Conservation (phyloP, 805 yeast species). For the Wickerhamiella shivajii region DNA sequence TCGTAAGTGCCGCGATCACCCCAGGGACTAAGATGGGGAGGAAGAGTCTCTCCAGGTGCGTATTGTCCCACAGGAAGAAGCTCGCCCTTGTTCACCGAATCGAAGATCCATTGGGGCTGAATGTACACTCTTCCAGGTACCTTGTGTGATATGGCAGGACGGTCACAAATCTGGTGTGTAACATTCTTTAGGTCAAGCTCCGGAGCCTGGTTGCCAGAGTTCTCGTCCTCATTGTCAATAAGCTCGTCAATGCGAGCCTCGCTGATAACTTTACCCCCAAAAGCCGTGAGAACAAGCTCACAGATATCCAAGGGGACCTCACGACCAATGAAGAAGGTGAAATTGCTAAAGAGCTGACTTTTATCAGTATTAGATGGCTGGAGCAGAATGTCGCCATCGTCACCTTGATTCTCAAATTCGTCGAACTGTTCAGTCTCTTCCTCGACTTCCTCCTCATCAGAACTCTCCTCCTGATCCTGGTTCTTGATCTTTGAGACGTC, state of each 20-base stretch:
- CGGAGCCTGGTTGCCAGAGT: constrained; percentile 27
- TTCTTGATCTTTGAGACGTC: constrained; percentile 25
- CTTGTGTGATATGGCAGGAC: constrained; percentile 65
- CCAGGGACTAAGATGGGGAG: constrained; percentile 98
- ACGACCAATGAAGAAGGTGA: constrained; percentile 79
- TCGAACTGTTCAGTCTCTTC: constrained; percentile 45
- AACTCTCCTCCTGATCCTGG: constrained; percentile 20
- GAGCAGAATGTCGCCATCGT: constrained; percentile 38
- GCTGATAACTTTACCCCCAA: constrained; percentile 74
- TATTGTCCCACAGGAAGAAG: constrained; percentile 66
- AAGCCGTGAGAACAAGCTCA: constrained; percentile 72
- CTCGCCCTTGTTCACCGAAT: constrained; percentile 64
- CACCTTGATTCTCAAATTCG: constrained; percentile 45
- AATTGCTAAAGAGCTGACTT: constrained; percentile 44
- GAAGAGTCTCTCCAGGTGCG: constrained; percentile 88
- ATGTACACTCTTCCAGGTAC: constrained; percentile 86
- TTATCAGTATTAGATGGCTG: constrained; percentile 37
- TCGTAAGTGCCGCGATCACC: constrained; percentile 88
- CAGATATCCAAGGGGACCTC: constrained; percentile 88
- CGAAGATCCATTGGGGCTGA: constrained; percentile 98
- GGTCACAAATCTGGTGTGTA: constrained; percentile 89
- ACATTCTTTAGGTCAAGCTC: constrained; percentile 46
- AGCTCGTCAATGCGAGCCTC: constrained; percentile 79
- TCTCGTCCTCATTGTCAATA: constrained; percentile 32
- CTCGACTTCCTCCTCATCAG: constrained; percentile 23